These are phyloP conservation scores for Linum usitatissimum DNA, from an alignment of 345 rosid species.

Conservation along the genomic window DNA sequence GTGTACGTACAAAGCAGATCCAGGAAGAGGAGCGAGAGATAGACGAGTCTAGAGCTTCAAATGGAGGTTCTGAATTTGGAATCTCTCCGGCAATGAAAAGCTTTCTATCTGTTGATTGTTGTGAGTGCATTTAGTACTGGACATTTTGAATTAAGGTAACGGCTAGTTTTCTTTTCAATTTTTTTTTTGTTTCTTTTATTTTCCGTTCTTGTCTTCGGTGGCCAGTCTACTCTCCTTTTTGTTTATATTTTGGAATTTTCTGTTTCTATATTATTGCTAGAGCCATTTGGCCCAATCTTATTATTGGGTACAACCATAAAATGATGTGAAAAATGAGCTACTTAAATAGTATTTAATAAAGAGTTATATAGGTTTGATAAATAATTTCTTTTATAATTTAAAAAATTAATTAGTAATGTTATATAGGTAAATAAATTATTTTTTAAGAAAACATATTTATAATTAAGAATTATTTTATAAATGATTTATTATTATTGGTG, in stretches of 20 bases:
- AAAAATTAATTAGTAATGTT: too few relatives aligned
- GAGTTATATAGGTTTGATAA: too few relatives aligned
- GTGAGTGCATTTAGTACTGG: background rate
- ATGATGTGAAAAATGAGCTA: too few relatives aligned
- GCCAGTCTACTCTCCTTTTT: background rate
- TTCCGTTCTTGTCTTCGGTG: background rate
- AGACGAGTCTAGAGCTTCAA: background rate
- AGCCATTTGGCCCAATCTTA: too few relatives aligned
- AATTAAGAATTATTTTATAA: too few relatives aligned
- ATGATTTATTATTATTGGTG: too few relatives aligned
- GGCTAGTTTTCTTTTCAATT: conserved; percentile 20
- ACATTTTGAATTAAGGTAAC: conserved; percentile 19
- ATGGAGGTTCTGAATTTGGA: conserved; percentile 1
- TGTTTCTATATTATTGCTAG: background rate
- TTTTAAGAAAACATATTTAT: too few relatives aligned
- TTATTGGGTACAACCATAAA: too few relatives aligned
- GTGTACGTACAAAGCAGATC: conserved; percentile 11
- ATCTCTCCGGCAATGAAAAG: conserved; percentile 12
- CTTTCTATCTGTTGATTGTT: background rate
- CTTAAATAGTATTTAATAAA: too few relatives aligned
- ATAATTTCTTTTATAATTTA: too few relatives aligned
- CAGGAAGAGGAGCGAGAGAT: conserved; percentile 1
- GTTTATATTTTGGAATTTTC: background rate
- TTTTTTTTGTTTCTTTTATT: background rate
- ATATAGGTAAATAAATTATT: too few relatives aligned